Percentiles rank a stretch among this genome's conserved stretches.
Evolutionary conservation across 345 rosid genomes (phyloP).

Genomic region (Microcos paniculata): DNA sequence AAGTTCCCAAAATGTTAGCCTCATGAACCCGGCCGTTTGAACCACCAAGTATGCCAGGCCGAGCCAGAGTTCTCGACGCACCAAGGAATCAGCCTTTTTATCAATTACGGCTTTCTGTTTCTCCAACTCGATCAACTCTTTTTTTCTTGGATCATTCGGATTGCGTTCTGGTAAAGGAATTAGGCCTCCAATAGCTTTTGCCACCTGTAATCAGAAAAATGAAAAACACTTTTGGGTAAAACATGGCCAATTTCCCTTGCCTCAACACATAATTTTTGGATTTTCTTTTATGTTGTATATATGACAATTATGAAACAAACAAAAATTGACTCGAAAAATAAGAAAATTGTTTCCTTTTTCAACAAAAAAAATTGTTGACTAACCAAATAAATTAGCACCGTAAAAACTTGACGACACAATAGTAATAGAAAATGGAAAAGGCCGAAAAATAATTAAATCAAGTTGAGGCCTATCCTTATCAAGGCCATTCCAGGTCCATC

Average conservation of each 20-base stretch:
- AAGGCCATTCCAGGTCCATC: neutral
- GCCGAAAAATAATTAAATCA: neutral
- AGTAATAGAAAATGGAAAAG: neutral
- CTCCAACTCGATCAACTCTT: constrained; percentile 66
- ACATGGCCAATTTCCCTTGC: constrained; percentile 5
- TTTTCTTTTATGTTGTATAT: too few relatives aligned
- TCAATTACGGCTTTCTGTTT: constrained; percentile 50
- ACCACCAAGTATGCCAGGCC: constrained; percentile 67
- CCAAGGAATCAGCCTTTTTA: constrained; percentile 49
- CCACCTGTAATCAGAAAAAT: constrained; percentile 52
- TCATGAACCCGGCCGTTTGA: constrained; percentile 88
- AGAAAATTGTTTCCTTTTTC: too few relatives aligned
- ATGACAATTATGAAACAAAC: neutral
- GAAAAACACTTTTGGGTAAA: constrained; percentile 33
- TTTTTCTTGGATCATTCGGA: constrained; percentile 56
- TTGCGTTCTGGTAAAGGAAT: constrained; percentile 52
- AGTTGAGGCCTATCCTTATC: constrained; percentile 1
- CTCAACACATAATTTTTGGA: neutral
- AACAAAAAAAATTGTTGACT: neutral
- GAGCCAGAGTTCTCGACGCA: constrained; percentile 68
- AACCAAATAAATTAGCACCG: neutral
- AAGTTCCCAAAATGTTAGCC: constrained; percentile 98
- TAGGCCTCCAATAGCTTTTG: constrained; percentile 63
- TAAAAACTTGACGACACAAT: neutral
- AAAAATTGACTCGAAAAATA: neutral